These are phyloP conservation scores for Coemansia sp. DNA, from an alignment of 192 early-diverging fungal species.

Conservation along the genomic window DNA sequence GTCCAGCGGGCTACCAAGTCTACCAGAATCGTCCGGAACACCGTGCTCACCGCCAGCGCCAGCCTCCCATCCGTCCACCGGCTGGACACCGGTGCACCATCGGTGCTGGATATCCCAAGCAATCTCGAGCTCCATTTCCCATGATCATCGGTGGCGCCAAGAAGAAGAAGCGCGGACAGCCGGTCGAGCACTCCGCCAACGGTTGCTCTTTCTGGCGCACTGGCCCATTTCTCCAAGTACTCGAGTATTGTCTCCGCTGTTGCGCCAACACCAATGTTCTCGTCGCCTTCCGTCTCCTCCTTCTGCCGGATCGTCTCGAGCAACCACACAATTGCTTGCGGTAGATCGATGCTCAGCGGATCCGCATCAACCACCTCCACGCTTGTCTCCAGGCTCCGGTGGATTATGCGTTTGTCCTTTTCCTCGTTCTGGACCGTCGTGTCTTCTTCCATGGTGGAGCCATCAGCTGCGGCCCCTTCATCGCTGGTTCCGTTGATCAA, in stretches of 20 bases:
- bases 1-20: slow-evolving; percentile 83
- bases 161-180: slow-evolving; percentile 37
- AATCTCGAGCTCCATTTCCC: background rate
- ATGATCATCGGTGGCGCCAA: slow-evolving; percentile 11
- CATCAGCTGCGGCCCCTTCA: background rate
- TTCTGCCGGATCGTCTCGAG: background rate
- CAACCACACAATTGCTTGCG: slow-evolving; percentile 19
- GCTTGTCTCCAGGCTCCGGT: slow-evolving; percentile 7
- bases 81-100: background rate
- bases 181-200: slow-evolving; percentile 20
- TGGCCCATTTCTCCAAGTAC: slow-evolving; percentile 28
- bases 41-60: slow-evolving; percentile 22
- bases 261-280: background rate
- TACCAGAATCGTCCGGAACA: slow-evolving; percentile 74
- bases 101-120: background rate
- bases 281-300: too few species aligned
- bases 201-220: background rate
- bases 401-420: background rate
- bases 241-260: slow-evolving; percentile 12
- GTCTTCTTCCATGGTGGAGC: background rate
- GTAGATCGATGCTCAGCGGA: slow-evolving; percentile 50
- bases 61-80: slow-evolving; percentile 44
- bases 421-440: background rate
- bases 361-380: slow-evolving; percentile 35
- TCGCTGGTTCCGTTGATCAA: background rate